phyloP scores from a whole-genome alignment of 345 rosid species.

The Kandelia obovata region DNA sequence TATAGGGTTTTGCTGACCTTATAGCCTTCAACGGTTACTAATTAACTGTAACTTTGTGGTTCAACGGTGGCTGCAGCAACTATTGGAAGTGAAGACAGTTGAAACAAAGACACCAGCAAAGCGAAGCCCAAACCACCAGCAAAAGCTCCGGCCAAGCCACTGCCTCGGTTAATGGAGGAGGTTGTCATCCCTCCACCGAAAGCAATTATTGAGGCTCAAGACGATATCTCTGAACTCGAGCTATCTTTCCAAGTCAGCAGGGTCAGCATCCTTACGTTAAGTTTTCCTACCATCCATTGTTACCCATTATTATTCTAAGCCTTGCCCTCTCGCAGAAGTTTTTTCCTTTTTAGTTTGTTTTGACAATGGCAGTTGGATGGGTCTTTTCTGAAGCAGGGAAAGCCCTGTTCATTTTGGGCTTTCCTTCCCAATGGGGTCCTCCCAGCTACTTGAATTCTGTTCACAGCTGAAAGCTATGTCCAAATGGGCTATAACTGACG shows the following conservation, averaged over 20 bases:
- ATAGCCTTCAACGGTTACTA: neutral
- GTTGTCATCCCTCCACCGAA: slow-evolving; percentile 74
- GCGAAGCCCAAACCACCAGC: slow-evolving; percentile 56
- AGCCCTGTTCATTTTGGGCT: slow-evolving; percentile 75
- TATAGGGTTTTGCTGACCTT: neutral
- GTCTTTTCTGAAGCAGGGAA: slow-evolving; percentile 55
- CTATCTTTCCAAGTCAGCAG: slow-evolving; percentile 14
- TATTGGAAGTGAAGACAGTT: slow-evolving; percentile 40
- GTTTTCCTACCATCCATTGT: no score
- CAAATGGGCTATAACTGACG: no score
- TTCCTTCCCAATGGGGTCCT: slow-evolving; percentile 73
- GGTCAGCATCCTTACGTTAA: no score
- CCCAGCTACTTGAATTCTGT: slow-evolving; percentile 37
- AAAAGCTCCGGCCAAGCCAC: slow-evolving; percentile 58
- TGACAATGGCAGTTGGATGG: slow-evolving; percentile 64
- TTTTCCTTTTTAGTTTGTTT: no score
- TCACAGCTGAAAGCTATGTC: no score
- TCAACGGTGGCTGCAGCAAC: slow-evolving; percentile 41
- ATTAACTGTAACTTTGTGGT: neutral
- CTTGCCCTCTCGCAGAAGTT: no score
- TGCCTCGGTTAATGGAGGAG: slow-evolving; percentile 76
- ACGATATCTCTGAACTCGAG: slow-evolving; percentile 55
- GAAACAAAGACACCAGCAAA: slow-evolving; percentile 42
- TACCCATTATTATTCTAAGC: no score
- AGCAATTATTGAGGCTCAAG: slow-evolving; percentile 59